These are phyloP conservation scores for Solanum hybrid DNA, from an alignment of 305 asterid species.

Conservation along the genomic window DNA sequence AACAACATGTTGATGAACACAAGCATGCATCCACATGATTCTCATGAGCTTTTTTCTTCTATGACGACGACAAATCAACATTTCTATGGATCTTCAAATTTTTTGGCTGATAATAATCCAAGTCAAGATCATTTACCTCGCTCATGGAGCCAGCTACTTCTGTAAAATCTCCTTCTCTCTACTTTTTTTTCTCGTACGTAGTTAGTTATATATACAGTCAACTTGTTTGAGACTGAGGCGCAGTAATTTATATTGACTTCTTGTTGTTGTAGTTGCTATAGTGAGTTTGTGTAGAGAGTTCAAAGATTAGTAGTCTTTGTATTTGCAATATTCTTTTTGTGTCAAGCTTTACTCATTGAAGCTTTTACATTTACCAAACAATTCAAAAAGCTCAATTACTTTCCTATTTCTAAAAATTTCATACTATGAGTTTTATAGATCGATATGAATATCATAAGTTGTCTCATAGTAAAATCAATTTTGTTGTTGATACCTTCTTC, in stretches of 20 bases:
- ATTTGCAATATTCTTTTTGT: not conserved
- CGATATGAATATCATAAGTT: not conserved
- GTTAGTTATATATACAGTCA: not conserved
- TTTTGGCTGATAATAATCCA: conserved; percentile 27
- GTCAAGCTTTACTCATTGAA: not conserved
- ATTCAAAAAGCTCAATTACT: not conserved
- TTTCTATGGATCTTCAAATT: conserved; percentile 29
- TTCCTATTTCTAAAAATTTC: not conserved
- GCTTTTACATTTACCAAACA: not conserved
- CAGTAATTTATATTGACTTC: not conserved
- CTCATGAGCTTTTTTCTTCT: conserved; percentile 8
- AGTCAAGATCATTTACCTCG: conserved; percentile 28
- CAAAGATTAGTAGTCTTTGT: not conserved
- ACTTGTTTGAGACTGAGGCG: not conserved
- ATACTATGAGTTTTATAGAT: not conserved
- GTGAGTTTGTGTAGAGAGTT: not conserved
- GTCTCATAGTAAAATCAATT: not conserved
- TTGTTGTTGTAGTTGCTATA: not conserved
- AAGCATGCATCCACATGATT: conserved; percentile 10
- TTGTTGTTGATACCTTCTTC: not conserved
- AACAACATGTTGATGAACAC: conserved; percentile 40
- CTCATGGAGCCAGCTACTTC: conserved; percentile 36
- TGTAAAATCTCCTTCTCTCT: conserved; percentile 18
- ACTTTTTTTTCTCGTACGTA: not conserved
- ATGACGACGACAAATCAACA: conserved; percentile 6